phyloP scores from a whole-genome alignment of 164 flowering plant species.

The Nelumbo lutea region DNA sequence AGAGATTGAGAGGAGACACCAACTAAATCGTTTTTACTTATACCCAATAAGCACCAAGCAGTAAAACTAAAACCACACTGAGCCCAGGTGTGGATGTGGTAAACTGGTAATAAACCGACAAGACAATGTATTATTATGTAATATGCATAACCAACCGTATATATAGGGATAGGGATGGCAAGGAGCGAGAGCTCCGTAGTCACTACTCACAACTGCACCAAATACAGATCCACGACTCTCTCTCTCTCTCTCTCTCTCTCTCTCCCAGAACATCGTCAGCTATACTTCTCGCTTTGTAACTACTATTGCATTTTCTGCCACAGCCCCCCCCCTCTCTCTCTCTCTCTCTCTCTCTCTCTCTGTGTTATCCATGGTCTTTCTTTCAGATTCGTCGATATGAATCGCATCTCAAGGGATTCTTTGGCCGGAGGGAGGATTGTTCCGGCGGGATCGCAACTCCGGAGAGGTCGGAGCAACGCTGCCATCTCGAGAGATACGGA shows the following conservation, averaged over 20 bases:
- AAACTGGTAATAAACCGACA: no score
- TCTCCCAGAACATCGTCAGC: neutral
- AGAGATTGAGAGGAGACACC: no score
- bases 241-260: constrained; percentile 1
- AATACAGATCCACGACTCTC: no score
- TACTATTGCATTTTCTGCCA: constrained; percentile 16
- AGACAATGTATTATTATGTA: no score
- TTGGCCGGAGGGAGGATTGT: constrained; percentile 28
- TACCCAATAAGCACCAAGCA: no score
- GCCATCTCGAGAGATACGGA: constrained; percentile 31
- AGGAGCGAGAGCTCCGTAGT: no score
- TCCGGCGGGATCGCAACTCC: constrained; percentile 39
- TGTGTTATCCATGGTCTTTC: neutral
- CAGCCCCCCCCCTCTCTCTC: neutral
- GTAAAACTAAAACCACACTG: no score
- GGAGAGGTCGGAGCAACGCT: constrained; percentile 47
- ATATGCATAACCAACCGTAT: no score
- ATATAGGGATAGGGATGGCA: no score
- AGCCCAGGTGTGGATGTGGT: no score
- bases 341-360: constrained; percentile 1
- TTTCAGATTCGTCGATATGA: constrained; percentile 23
- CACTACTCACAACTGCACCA: no score
- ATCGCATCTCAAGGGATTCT: constrained; percentile 41
- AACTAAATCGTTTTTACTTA: no score
- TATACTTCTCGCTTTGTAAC: constrained; percentile 13